Conservation (phyloP, 164 flowering plant genomes). For the Liriodendron chinense region DNA sequence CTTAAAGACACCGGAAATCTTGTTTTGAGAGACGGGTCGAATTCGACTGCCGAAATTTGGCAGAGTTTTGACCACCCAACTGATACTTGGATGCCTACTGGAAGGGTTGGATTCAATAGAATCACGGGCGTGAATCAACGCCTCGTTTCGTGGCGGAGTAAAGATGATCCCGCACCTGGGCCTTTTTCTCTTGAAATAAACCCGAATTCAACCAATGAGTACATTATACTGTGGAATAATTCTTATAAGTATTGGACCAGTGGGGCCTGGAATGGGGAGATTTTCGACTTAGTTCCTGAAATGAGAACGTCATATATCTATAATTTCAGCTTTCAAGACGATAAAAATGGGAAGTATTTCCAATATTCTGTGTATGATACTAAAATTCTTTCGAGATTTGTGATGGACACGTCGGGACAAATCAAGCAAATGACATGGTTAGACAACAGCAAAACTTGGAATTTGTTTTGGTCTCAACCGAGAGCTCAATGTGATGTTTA, state of each 20-base stretch:
- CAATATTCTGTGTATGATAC: slow-evolving; percentile 5
- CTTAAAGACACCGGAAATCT: slow-evolving; percentile 29
- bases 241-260: slow-evolving; percentile 14
- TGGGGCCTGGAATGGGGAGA: slow-evolving; percentile 16
- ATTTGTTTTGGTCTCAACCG: slow-evolving; percentile 26
- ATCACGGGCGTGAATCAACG: slow-evolving; percentile 4
- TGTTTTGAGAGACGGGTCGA: slow-evolving; percentile 18
- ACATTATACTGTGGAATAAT: slow-evolving; percentile 12
- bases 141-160: slow-evolving; percentile 16
- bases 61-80: slow-evolving; percentile 23
- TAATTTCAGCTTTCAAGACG: slow-evolving; percentile 12
- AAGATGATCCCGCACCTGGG: slow-evolving; percentile 20
- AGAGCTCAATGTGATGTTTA: slow-evolving; percentile 14
- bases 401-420: slow-evolving; percentile 24
- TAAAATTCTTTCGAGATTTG: slow-evolving; percentile 14
- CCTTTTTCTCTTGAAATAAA: slow-evolving; percentile 14
- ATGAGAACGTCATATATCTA: slow-evolving; percentile 11
- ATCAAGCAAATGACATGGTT: slow-evolving; percentile 19
- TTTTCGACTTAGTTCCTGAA: slow-evolving; percentile 21
- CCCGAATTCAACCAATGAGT: slow-evolving; percentile 5
- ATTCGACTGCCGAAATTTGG: slow-evolving; percentile 12
- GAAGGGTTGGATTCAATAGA: slow-evolving; percentile 10
- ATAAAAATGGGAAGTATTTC: slow-evolving; percentile 16
- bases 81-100: slow-evolving; percentile 18
- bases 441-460: slow-evolving; percentile 1